Conservation (phyloP, 352 stramenopile genomes). For the Halophytophthora polymorphica region DNA sequence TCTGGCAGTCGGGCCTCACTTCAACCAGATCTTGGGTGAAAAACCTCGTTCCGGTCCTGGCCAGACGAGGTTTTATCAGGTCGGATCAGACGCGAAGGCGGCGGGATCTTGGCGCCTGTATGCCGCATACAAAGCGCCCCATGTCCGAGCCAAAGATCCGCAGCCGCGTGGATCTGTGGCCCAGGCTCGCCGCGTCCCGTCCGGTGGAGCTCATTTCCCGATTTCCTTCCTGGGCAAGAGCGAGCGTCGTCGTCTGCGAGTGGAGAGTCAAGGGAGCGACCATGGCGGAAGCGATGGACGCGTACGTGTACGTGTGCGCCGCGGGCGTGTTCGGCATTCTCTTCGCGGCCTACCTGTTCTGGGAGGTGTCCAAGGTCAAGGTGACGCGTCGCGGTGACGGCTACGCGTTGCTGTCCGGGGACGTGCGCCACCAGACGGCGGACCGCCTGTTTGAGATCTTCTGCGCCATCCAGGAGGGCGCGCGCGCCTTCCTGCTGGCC, state of each 20-base stretch:
- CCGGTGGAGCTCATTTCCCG: constrained; percentile 37
- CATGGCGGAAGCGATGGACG: constrained; percentile 62
- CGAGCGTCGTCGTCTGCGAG: background rate
- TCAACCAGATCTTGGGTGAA: background rate
- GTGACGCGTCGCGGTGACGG: constrained; percentile 80
- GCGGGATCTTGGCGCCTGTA: constrained; percentile 28
- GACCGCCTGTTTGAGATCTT: constrained; percentile 92
- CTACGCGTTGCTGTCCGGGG: constrained; percentile 72
- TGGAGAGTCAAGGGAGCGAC: constrained; percentile 9
- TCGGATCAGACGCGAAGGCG: constrained; percentile 3
- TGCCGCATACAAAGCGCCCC: constrained; percentile 23
- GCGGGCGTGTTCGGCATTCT: constrained; percentile 73
- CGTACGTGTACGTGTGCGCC: constrained; percentile 61
- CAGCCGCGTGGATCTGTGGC: too few relatives aligned
- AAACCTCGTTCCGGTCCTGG: constrained; percentile 2
- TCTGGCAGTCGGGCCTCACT: too few relatives aligned
- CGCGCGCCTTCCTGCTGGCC: constrained; percentile 96
- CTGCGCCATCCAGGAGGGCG: constrained; percentile 96
- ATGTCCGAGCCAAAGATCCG: too few relatives aligned
- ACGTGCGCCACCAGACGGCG: constrained; percentile 78
- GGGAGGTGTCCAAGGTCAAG: constrained; percentile 87
- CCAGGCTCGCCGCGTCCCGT: too few relatives aligned
- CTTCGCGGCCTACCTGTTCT: constrained; percentile 84
- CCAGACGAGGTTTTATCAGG: constrained; percentile 8
- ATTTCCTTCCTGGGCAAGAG: constrained; percentile 47